Conservation (phyloP, 306 rosid species). For the Dalbergia cultrata region DNA sequence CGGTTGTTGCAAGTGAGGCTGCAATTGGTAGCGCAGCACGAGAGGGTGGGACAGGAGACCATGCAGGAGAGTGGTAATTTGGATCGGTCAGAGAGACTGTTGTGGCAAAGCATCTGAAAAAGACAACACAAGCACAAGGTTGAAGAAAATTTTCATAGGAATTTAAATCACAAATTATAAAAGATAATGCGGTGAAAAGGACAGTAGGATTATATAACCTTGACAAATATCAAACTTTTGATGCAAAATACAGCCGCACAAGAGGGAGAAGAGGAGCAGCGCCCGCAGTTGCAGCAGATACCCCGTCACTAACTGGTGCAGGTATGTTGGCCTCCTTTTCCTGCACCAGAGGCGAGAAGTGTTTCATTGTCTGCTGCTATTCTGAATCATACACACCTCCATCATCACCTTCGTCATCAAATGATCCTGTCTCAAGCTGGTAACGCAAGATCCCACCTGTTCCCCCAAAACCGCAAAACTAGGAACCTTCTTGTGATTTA, state of each 20-base stretch:
- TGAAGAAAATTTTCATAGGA: not conserved
- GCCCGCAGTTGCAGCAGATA: slow-evolving; percentile 42
- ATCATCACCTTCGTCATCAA: slow-evolving; percentile 59
- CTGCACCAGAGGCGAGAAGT: slow-evolving; percentile 59
- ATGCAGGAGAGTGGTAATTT: not conserved
- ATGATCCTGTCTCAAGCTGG: slow-evolving; percentile 88
- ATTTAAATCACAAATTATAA: not conserved
- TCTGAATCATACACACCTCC: slow-evolving; percentile 61
- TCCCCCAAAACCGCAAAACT: slow-evolving; percentile 95
- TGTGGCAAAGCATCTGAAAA: slow-evolving; percentile 45
- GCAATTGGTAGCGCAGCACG: not conserved
- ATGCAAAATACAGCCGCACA: slow-evolving; percentile 27
- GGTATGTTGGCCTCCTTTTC: slow-evolving; percentile 50
- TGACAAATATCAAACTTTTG: not conserved
- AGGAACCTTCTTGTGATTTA: slow-evolving; percentile 94
- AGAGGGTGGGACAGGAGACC: not conserved
- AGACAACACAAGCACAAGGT: not conserved
- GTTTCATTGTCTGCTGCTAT: slow-evolving; percentile 60
- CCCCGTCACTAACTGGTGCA: slow-evolving; percentile 56
- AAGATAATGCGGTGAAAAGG: not conserved
- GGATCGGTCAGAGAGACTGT: not conserved
- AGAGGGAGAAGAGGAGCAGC: slow-evolving; percentile 3
- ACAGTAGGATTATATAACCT: slow-evolving; percentile 36
- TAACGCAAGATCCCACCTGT: slow-evolving; percentile 92
- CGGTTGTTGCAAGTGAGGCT: slow-evolving; percentile 18